Percentiles rank a stretch among this genome's conserved stretches.
These are phyloP conservation scores for Beauveria sp. DNA, from an alignment of 2,329 filamentous ascomycete species.

Conservation along the genomic window DNA sequence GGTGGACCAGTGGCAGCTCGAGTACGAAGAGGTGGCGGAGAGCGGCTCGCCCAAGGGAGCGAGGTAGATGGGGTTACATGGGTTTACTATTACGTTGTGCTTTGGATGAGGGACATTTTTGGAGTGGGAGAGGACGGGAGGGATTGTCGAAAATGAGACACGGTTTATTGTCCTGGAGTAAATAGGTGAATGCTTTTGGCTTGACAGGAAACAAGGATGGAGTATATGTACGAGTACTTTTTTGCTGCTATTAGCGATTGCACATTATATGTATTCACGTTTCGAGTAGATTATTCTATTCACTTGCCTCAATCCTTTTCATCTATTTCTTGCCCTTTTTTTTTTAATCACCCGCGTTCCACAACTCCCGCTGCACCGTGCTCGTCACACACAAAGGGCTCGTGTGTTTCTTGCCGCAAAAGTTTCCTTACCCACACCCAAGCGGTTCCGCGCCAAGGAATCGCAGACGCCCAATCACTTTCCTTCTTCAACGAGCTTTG, in stretches of 20 bases:
- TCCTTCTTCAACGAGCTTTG: not conserved
- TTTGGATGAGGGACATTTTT: not conserved
- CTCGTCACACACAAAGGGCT: not conserved
- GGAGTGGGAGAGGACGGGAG: not conserved
- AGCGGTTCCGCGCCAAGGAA: no score
- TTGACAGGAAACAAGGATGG: not conserved
- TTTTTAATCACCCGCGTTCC: not conserved
- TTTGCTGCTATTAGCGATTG: slow-evolving; percentile 3
- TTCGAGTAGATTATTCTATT: not conserved
- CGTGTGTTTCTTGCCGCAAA: no score
- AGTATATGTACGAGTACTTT: not conserved
- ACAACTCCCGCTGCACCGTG: not conserved
- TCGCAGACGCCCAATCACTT: not conserved
- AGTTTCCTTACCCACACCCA: not conserved
- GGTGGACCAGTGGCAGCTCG: slow-evolving; percentile 61
- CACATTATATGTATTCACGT: not conserved
- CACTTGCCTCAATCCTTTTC: not conserved
- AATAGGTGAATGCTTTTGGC: not conserved
- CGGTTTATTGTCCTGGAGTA: not conserved
- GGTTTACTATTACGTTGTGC: not conserved
- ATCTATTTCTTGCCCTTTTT: not conserved
- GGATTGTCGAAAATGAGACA: not conserved
- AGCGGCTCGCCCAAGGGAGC: slow-evolving; percentile 9
- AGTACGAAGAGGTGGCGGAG: slow-evolving; percentile 56
- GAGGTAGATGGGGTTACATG: not conserved